phyloP scores from a whole-genome alignment of 768 basidiomycete species.

The Trametes cingulata region DNA sequence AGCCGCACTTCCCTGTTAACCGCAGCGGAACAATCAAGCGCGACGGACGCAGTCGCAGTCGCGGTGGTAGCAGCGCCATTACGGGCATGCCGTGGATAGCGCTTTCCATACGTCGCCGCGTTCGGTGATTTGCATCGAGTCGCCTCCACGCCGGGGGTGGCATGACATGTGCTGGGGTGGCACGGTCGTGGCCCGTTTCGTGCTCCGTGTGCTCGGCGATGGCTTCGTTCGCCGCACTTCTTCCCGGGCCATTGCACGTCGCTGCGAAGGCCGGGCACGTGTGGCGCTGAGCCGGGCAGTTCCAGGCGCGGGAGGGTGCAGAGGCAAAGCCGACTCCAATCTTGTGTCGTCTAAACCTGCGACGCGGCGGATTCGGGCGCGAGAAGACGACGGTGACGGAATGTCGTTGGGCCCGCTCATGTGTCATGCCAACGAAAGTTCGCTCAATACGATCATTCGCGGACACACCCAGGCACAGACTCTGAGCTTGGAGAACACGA shows the following conservation, averaged over 20 bases:
- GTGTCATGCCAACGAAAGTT: constrained; percentile 19
- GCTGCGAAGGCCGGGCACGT: not conserved
- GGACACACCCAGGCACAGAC: constrained; percentile 3
- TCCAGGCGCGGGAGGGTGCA: not conserved
- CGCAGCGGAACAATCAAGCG: constrained; percentile 2
- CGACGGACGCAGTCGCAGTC: not conserved
- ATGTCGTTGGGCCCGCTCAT: not conserved
- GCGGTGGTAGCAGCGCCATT: not conserved
- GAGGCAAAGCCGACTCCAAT: constrained; percentile 8
- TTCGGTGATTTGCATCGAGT: not conserved
- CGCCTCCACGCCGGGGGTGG: not conserved
- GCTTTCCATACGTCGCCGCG: not conserved
- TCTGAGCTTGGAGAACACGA: not conserved
- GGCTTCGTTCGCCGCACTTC: constrained; percentile 4
- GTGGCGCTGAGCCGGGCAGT: not conserved
- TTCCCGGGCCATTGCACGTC: not conserved
- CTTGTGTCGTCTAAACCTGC: constrained; percentile 3
- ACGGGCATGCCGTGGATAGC: not conserved
- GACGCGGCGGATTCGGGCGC: constrained; percentile 13
- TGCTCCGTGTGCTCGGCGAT: not conserved
- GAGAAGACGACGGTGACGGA: constrained; percentile 4
- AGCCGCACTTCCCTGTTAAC: not conserved
- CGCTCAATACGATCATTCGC: constrained; percentile 1
- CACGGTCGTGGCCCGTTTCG: not conserved
- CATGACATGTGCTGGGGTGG: constrained; percentile 7